phyloP scores from a whole-genome alignment of 306 rosid species.

The Geum urbanum region DNA sequence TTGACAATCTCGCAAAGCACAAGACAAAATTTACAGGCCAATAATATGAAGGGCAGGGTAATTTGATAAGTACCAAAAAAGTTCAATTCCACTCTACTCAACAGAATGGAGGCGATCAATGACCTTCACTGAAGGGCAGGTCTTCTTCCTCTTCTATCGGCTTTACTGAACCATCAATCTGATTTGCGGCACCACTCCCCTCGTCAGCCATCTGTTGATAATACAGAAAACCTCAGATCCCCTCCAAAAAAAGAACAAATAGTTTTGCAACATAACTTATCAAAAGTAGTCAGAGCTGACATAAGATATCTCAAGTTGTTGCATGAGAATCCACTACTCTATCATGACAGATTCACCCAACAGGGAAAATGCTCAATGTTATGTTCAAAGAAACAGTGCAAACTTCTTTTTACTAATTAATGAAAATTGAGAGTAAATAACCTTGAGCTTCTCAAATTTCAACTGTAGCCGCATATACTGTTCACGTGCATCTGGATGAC shows the following conservation, averaged over 20 bases:
- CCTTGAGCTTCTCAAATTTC: slow-evolving; percentile 48
- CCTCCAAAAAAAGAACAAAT: neutral
- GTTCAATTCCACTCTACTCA: slow-evolving; percentile 1
- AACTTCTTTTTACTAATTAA: neutral
- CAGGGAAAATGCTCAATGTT: neutral
- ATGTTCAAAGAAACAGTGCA: neutral
- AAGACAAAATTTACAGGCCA: slow-evolving; percentile 1
- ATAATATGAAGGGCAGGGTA: neutral
- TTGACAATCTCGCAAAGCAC: neutral
- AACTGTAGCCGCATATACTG: slow-evolving; percentile 61
- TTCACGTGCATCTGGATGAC: slow-evolving; percentile 52
- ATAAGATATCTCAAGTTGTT: neutral
- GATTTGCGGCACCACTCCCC: slow-evolving; percentile 6
- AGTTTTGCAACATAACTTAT: neutral
- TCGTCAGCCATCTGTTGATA: slow-evolving; percentile 22
- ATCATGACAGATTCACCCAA: neutral
- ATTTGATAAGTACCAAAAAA: neutral
- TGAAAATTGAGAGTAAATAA: slow-evolving; percentile 18
- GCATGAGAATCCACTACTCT: neutral
- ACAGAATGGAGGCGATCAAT: slow-evolving; percentile 5
- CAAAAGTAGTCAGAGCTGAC: neutral
- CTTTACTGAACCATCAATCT: slow-evolving; percentile 10
- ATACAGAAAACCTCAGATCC: neutral
- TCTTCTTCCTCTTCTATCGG: slow-evolving; percentile 11
- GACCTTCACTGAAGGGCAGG: neutral